Percentiles rank a stretch among this genome's conserved stretches.
Evolutionary conservation across 2,329 filamentous ascomycete species (phyloP).

Genomic region (Nannizziopsis barbatae): DNA sequence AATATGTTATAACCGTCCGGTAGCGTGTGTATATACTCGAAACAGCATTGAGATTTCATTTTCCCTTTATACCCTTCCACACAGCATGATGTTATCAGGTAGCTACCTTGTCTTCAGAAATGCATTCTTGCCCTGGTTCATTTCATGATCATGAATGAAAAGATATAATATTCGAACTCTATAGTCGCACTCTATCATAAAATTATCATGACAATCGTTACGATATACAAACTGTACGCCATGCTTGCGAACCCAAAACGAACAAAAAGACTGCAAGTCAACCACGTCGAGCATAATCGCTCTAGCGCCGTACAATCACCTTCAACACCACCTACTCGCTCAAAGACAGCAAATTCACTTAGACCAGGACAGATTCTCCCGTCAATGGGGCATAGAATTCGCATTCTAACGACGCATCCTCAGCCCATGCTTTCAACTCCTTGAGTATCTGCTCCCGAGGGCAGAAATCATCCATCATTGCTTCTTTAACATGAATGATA

Average conservation of each 20-base stretch:
- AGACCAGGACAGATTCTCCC: constrained; percentile 47
- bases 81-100: too few species aligned
- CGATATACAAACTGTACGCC: too few species aligned
- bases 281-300: too few species aligned
- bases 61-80: too few species aligned
- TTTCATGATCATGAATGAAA: too few species aligned
- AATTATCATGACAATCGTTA: too few species aligned
- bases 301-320: background rate
- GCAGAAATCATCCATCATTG: constrained; percentile 56
- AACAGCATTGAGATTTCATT: too few species aligned
- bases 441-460: constrained; percentile 56
- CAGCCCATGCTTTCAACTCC: constrained; percentile 58
- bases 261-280: background rate
- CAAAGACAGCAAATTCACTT: background rate
- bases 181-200: too few species aligned
- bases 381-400: constrained; percentile 61
- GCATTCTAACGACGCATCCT: constrained; percentile 58
- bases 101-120: background rate
- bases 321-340: background rate
- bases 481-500: constrained; percentile 91
- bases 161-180: too few species aligned
- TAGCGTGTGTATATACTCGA: too few species aligned
- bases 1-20: too few species aligned
- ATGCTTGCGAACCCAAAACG: background rate
- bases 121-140: too few species aligned